Base-by-base conservation (phyloP, 176 grass and related monocot species). In the Elymus sibiricus region DNA sequence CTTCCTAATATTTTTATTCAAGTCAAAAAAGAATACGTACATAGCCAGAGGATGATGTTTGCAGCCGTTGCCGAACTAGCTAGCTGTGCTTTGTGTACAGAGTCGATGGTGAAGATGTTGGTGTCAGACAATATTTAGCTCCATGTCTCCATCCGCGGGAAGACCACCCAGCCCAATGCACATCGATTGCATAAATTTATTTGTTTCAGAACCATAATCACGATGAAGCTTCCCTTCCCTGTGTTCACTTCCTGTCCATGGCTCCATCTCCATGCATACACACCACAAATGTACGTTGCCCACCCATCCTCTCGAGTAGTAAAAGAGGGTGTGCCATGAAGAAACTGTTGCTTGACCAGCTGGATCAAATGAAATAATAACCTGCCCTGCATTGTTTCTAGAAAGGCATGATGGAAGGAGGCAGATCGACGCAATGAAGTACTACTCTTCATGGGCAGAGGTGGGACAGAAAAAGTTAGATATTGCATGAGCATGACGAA, bases 391-490 rank as follows among this genome's bases (percentile, higher is more conserved):
- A 56, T 64, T 70, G 85, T 91, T 91, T 85, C 85, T 91, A 88
- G 89, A 91, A 91, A 88, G 51, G 44, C 85, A 88, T 85, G 89
- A 88, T 91, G 89, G 85, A 70, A 81, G 70, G 44, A 63, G 83
- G 81, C 80, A 60, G 74, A 68, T 40, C 0, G 68, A 40, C 10
- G 83, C 83, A 78, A 79, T 79, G 76, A 79, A 79, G 84, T 86
- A 79, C 34, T 86, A 79, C 34, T 2, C 4, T 35, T 6, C 76
- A 70, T 60, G 84, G 17, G 25, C 84, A 79, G 79, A 35, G 59
- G 61, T 27, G 19, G 34, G 80, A 83, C 76, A 86, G 78, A 84
- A 22, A 58, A 49, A 84, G 81, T 60, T 69, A 13, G 69, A 87
- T 84, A 43, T 88, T 14, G 70, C 77, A 63, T 63, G 77, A 44